Evolutionary conservation across 305 asterid species (phyloP).

Genomic region (Andrographis paniculata): DNA sequence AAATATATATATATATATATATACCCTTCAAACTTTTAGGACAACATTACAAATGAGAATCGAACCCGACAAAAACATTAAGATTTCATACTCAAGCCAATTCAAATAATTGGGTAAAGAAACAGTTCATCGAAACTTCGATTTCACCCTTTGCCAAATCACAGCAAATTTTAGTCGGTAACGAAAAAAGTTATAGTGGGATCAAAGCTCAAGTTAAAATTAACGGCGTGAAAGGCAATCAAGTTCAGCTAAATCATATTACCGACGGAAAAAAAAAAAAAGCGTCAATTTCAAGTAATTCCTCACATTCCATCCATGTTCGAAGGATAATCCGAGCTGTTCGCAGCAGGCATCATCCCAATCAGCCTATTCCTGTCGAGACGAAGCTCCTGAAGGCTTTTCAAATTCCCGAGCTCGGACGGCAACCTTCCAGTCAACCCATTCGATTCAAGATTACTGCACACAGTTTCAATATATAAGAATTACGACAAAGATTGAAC

Average conservation of each 20-base stretch:
- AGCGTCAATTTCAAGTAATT: conserved; percentile 2
- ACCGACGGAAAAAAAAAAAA: not conserved
- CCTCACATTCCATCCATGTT: conserved; percentile 53
- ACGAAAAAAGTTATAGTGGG: not conserved
- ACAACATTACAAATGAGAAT: too few species aligned
- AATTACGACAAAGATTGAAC: too few species aligned
- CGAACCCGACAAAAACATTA: too few species aligned
- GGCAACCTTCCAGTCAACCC: conserved; percentile 80
- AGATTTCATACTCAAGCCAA: too few species aligned
- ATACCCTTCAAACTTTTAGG: too few species aligned
- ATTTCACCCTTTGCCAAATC: too few species aligned
- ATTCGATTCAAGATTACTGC: conserved; percentile 55
- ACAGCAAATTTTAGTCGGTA: too few species aligned
- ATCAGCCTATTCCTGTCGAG: conserved; percentile 71
- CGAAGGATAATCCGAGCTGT: conserved; percentile 41
- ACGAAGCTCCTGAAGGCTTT: conserved; percentile 64
- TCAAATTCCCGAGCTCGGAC: conserved; percentile 63
- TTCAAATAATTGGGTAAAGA: too few species aligned
- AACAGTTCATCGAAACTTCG: too few species aligned
- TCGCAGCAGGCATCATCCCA: conserved; percentile 59
- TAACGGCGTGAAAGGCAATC: too few species aligned
- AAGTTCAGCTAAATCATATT: not conserved
- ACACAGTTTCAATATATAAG: too few species aligned
- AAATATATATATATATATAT: too few species aligned
- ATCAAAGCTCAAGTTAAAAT: not conserved